Percentiles rank a stretch among this genome's conserved stretches.
Evolutionary conservation across 257 asterid species (phyloP).

Genomic region (Forsythia viridissima): DNA sequence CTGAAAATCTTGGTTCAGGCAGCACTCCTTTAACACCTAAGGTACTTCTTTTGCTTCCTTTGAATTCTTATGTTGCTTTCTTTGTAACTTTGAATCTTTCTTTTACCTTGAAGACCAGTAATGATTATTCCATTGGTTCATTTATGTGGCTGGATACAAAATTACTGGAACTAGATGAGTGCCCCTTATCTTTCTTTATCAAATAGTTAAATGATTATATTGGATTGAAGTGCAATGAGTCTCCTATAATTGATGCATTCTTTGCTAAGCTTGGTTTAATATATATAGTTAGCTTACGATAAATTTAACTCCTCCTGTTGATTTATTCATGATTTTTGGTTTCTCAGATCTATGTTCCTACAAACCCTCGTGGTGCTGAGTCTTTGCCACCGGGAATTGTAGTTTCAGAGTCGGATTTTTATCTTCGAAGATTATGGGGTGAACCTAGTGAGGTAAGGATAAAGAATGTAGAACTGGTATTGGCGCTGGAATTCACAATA

Average conservation of each 20-base stretch:
- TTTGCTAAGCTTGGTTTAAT: conserved; percentile 5
- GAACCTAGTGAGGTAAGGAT: conserved; percentile 87
- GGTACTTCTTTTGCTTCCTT: conserved; percentile 47
- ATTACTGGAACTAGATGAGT: not conserved
- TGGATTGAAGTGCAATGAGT: not conserved
- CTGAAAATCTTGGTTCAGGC: conserved; percentile 91
- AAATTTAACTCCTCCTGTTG: not conserved
- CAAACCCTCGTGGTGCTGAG: conserved; percentile 99
- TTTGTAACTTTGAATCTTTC: not conserved
- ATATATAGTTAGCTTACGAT: conserved; percentile 9
- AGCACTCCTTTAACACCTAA: conserved; percentile 80
- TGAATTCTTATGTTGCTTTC: conserved; percentile 11
- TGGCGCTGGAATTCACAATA: not conserved
- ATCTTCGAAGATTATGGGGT: conserved; percentile 96
- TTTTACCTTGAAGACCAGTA: conserved; percentile 8
- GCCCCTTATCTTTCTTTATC: conserved; percentile 5
- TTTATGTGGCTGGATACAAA: not conserved
- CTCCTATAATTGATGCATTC: conserved; percentile 3
- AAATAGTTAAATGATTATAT: conserved; percentile 7
- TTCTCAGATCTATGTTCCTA: conserved; percentile 80
- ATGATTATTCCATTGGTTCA: conserved; percentile 5
- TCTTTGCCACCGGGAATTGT: conserved; percentile 96
- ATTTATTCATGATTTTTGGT: conserved; percentile 5
- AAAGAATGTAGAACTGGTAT: conserved; percentile 17
- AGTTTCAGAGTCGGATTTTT: conserved; percentile 87